Evolutionary conservation across 208 protist species (phyloP).

Genomic region (Acanthamoeba sp.): DNA sequence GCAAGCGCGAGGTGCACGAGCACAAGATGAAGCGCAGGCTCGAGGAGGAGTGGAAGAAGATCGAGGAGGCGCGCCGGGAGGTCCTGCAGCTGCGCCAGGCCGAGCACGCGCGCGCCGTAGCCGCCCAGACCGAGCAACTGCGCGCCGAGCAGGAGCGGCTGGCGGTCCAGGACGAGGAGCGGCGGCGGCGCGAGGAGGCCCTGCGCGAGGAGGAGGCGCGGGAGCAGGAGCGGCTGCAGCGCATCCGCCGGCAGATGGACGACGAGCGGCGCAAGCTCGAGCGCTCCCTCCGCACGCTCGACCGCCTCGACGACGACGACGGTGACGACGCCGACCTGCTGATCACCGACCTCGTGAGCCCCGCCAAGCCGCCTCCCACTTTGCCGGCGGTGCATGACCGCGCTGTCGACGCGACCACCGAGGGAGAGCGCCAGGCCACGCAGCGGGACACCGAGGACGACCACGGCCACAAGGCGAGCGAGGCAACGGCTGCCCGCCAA

Average conservation of each 20-base stretch:
- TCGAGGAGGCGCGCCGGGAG: neutral
- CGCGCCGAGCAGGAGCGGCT: conserved; percentile 10
- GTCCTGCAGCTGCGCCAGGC: conserved; percentile 1
- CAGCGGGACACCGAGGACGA: too few species aligned
- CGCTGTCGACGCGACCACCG: too few species aligned
- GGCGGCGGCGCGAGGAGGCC: conserved; percentile 4
- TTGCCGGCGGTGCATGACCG: too few species aligned
- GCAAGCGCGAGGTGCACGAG: conserved; percentile 6
- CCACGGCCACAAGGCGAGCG: too few species aligned
- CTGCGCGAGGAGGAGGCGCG: neutral
- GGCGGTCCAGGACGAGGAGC: neutral
- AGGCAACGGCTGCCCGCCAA: too few species aligned
- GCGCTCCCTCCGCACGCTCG: neutral
- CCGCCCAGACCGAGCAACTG: neutral
- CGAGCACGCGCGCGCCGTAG: neutral
- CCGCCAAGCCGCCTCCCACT: neutral
- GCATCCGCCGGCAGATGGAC: conserved; percentile 19
- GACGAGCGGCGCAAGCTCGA: conserved; percentile 37
- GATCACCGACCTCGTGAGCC: neutral
- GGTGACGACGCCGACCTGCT: neutral
- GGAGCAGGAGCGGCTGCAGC: neutral
- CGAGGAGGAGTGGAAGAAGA: conserved; percentile 48
- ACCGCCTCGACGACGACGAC: neutral
- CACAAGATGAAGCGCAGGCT: conserved; percentile 19
- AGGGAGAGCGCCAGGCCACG: too few species aligned